Conservation (phyloP, 805 yeast genomes). For the Metschnikowia sp. region DNA sequence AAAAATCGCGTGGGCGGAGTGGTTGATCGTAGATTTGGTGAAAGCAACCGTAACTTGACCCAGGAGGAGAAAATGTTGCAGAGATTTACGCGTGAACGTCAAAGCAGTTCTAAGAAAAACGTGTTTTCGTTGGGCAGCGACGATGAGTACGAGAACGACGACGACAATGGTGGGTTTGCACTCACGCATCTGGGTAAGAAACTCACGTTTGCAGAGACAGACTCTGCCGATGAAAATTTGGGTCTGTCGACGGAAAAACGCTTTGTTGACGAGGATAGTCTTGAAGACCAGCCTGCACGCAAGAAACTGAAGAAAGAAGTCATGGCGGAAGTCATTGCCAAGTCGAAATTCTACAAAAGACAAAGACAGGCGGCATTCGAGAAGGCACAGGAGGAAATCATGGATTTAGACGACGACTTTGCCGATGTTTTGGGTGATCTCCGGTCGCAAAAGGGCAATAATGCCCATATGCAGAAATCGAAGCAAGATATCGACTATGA, state of each 20-base stretch:
- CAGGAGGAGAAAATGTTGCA: slow-evolving; percentile 93
- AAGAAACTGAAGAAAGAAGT: slow-evolving; percentile 81
- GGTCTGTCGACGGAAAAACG: slow-evolving; percentile 22
- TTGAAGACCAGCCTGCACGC: slow-evolving; percentile 40
- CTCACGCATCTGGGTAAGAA: slow-evolving; percentile 81
- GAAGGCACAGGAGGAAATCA: slow-evolving; percentile 55
- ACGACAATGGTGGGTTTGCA: slow-evolving; percentile 41
- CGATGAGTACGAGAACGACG: slow-evolving; percentile 59
- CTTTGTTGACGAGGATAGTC: slow-evolving; percentile 38
- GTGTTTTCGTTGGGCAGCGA: slow-evolving; percentile 58
- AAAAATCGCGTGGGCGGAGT: slow-evolving; percentile 77
- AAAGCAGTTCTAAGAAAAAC: slow-evolving; percentile 52
- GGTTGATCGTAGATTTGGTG: slow-evolving; percentile 90
- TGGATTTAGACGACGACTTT: slow-evolving; percentile 69
- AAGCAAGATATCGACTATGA: slow-evolving; percentile 56
- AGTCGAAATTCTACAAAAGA: slow-evolving; percentile 72
- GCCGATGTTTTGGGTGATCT: slow-evolving; percentile 64
- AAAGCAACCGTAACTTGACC: slow-evolving; percentile 61
- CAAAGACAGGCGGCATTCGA: slow-evolving; percentile 69
- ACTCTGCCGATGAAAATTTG: slow-evolving; percentile 29
- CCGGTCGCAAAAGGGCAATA: slow-evolving; percentile 18
- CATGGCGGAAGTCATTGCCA: slow-evolving; percentile 81
- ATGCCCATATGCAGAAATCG: slow-evolving; percentile 26
- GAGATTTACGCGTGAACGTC: slow-evolving; percentile 87
- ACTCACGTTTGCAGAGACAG: slow-evolving; percentile 49